phyloP scores from a whole-genome alignment of 2,329 filamentous ascomycete genomes.

The Alternaria brassicicola region DNA sequence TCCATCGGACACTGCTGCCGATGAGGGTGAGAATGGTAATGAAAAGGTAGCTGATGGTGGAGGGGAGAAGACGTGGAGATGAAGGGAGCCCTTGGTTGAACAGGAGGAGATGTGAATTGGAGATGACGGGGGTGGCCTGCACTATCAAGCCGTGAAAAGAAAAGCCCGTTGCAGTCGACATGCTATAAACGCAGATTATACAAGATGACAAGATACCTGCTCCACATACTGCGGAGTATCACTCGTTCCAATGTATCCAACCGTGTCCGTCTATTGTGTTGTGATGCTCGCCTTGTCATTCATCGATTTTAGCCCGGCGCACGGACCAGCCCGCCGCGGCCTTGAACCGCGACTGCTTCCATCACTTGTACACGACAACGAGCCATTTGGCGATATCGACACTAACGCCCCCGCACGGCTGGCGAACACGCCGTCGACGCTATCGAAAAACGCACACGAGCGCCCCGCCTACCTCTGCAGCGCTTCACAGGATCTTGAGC shows the following conservation, averaged over 20 bases:
- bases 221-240: no score
- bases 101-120: background rate
- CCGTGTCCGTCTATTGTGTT: background rate
- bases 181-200: background rate
- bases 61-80: background rate
- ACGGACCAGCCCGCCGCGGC: slow-evolving; percentile 15
- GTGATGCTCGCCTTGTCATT: background rate
- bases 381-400: slow-evolving; percentile 24
- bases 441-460: background rate
- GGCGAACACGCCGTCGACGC: background rate
- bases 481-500: slow-evolving; percentile 4
- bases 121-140: background rate
- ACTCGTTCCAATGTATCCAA: background rate
- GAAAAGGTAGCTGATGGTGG: background rate
- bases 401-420: background rate
- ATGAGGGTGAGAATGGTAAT: background rate
- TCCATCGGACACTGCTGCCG: background rate
- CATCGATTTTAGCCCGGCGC: slow-evolving; percentile 1
- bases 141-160: background rate
- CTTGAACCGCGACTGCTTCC: slow-evolving; percentile 13
- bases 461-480: background rate
- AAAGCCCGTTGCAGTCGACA: background rate
- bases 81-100: background rate
- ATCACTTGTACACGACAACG: slow-evolving; percentile 28
- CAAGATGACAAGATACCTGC: background rate